Evolutionary conservation across 208 protist genomes (phyloP).

Genomic region (Trypanosomatidae sp.): DNA sequence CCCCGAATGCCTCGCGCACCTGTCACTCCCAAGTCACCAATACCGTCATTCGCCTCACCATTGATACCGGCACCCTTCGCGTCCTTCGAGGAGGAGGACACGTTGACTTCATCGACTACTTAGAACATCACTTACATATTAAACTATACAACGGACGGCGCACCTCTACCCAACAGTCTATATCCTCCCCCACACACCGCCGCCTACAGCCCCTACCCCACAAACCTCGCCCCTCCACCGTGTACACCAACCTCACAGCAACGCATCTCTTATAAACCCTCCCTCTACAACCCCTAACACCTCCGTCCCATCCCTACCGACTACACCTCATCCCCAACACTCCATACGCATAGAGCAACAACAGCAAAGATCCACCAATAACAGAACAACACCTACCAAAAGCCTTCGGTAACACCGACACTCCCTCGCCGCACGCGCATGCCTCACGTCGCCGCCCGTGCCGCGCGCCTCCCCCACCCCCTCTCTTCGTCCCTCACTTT

Average conservation of each 20-base stretch:
- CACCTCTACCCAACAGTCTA: too few relatives aligned
- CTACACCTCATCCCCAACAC: background rate
- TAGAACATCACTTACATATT: conserved; percentile 46
- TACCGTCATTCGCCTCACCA: conserved; percentile 48
- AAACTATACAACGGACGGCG: background rate
- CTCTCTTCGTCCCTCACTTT: too few relatives aligned
- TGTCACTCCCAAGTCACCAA: background rate
- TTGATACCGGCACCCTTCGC: conserved; percentile 60
- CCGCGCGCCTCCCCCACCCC: background rate
- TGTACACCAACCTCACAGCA: background rate
- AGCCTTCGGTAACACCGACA: too few relatives aligned
- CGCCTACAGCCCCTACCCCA: background rate
- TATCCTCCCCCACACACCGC: background rate
- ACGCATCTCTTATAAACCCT: background rate
- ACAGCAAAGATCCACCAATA: too few relatives aligned
- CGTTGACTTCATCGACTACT: conserved; percentile 71
- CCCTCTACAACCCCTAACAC: background rate
- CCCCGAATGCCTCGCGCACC: background rate
- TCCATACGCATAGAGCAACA: too few relatives aligned
- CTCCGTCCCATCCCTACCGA: background rate
- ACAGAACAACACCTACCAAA: too few relatives aligned
- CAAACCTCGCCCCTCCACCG: background rate
- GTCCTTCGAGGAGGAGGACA: conserved; percentile 65
- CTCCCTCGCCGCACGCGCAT: too few relatives aligned
- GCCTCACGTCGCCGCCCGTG: background rate